Conservation (phyloP, 805 yeast genomes). For the Osmozyma mogii region DNA sequence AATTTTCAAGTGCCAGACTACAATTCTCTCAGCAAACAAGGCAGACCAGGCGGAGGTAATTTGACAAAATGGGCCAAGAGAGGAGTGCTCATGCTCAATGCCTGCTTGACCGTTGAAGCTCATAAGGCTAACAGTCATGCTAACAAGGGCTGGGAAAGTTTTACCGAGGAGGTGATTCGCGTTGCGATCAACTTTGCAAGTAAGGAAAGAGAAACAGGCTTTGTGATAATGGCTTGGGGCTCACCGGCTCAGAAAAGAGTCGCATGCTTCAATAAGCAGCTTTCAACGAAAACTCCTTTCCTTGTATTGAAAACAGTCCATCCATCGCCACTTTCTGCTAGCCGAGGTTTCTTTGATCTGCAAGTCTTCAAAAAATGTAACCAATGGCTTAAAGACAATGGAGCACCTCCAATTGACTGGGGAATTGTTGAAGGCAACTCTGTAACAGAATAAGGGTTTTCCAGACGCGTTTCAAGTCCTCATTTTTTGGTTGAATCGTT, state of each 20-base stretch:
- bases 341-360: slow-evolving; percentile 72
- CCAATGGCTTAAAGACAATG: slow-evolving; percentile 55
- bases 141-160: slow-evolving; percentile 83
- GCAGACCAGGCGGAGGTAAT: slow-evolving; percentile 48
- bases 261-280: slow-evolving; percentile 21
- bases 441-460: no score
- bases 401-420: slow-evolving; percentile 57
- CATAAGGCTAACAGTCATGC: slow-evolving; percentile 93
- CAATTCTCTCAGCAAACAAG: slow-evolving; percentile 13
- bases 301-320: slow-evolving; percentile 70
- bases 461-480: no score
- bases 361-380: slow-evolving; percentile 70
- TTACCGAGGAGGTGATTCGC: slow-evolving; percentile 67
- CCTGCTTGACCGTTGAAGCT: slow-evolving; percentile 85
- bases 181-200: slow-evolving; percentile 43
- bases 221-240: slow-evolving; percentile 80
- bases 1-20: slow-evolving; percentile 53
- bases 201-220: slow-evolving; percentile 30
- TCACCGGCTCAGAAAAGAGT: slow-evolving; percentile 62
- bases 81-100: slow-evolving; percentile 83
- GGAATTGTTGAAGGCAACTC: slow-evolving; percentile 26
- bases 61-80: slow-evolving; percentile 77
- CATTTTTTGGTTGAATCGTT: no score
- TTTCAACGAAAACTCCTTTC: slow-evolving; percentile 25
- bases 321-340: slow-evolving; percentile 92